Base-by-base conservation (phyloP, 2,329 filamentous ascomycete genomes). In the Metarhizium rileyi region DNA sequence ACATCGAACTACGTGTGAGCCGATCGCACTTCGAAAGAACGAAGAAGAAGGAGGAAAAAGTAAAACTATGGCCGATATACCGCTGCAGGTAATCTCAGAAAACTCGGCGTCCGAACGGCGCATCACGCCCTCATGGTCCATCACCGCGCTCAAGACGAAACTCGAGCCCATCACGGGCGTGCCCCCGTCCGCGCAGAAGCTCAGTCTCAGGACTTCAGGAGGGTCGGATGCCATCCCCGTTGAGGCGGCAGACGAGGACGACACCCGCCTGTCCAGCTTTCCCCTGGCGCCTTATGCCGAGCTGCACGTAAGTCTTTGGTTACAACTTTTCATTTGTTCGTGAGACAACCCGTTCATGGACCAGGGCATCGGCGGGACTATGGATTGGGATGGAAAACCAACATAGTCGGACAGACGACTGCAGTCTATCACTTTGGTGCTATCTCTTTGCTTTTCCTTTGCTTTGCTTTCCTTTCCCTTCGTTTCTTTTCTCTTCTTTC, bases 91-190 rank as follows among this genome's bases (percentile, higher is more conserved):
- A 61, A 78, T 78, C 53, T 91, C 87, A 47, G 83, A 88, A 53
- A 87, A 85, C 67, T 77, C 86, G 44, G 80, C 84, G 45, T 90
- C 89, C 47, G 93, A 98, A 71, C 86, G 91, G 53, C 87, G 93
- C 57, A 83, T 97, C 65, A 91, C 88, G 25, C 91, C 91, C 14
- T 85, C 90, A 57, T 98, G 93, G 93, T 85, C 84, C 53, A 85
- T 98, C 63, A 75, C 78, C 49, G 83, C 88, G 60, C 77, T 97
- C 60, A 95, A 91, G 71, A 70, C 76, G 48, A 94, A 93, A 67
- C 82, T 98, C 47, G 91, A 97, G 69, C 86, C 89, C 53, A 84
- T 97, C 69, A 97, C 91, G 2, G 93, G 93, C 53, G 83, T 97
- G 35, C 91, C 93, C 16, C 87, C 90, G 10, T 78, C 77, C 27